Evolutionary conservation across 805 yeast species (phyloP).

Genomic region (Candida boleticola): DNA sequence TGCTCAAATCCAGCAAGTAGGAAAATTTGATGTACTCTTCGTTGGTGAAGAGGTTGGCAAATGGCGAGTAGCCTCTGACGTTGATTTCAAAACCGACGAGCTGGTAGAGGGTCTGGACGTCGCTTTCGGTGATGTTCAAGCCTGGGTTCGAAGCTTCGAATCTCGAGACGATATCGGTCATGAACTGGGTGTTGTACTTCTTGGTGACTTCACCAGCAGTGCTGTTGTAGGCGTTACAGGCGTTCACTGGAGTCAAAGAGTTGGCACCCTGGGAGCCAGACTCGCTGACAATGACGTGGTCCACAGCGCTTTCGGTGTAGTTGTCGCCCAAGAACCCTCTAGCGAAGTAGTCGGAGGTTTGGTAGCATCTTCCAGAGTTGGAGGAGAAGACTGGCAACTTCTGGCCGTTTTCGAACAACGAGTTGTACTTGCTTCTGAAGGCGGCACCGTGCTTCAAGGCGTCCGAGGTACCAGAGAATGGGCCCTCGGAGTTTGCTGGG

Average conservation of each 20-base stretch:
- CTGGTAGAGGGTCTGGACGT: slow-evolving; percentile 16
- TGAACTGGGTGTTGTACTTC: slow-evolving; percentile 40
- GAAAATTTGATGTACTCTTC: slow-evolving; percentile 21
- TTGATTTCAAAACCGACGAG: slow-evolving; percentile 25
- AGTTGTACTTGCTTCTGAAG: slow-evolving; percentile 19
- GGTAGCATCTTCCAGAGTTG: slow-evolving; percentile 19
- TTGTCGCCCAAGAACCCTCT: slow-evolving; percentile 23
- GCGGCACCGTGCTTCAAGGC: slow-evolving; percentile 21
- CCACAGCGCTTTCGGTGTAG: slow-evolving; percentile 19
- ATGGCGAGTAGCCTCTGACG: slow-evolving; percentile 20
- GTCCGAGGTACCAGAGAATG: slow-evolving; percentile 49
- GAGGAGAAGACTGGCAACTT: slow-evolving; percentile 20
- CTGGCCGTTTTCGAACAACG: slow-evolving; percentile 14
- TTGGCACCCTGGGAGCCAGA: slow-evolving; percentile 20
- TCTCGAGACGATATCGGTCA: slow-evolving; percentile 33
- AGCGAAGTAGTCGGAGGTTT: slow-evolving; percentile 20
- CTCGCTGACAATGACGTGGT: slow-evolving; percentile 19
- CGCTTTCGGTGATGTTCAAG: slow-evolving; percentile 34
- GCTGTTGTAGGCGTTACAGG: slow-evolving; percentile 18
- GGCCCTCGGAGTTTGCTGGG: slow-evolving; percentile 37
- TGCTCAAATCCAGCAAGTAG: slow-evolving; percentile 15
- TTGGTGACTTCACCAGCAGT: slow-evolving; percentile 13
- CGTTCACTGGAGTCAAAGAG: slow-evolving; percentile 28
- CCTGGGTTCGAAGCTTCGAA: slow-evolving; percentile 14
- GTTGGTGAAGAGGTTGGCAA: slow-evolving; percentile 22